Conservation (phyloP, 495 filamentous ascomycete species). For the Penicillium ochrochloron region DNA sequence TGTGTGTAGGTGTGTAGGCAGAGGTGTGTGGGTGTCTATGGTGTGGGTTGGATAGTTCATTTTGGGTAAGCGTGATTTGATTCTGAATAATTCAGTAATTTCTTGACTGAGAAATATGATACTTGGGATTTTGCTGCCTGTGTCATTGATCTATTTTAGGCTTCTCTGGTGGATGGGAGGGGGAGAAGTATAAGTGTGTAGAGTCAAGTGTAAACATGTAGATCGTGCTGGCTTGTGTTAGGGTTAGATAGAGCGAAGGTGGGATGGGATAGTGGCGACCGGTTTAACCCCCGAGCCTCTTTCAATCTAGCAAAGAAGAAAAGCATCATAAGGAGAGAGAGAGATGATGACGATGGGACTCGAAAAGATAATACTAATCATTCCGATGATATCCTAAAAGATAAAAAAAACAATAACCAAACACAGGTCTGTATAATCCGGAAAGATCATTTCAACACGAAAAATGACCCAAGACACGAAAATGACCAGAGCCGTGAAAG, state of each 20-base stretch:
- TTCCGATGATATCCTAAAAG: background rate
- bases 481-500: constrained; percentile 6
- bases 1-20: background rate
- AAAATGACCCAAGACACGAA: constrained; percentile 11
- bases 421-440: background rate
- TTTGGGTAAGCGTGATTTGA: constrained; percentile 4
- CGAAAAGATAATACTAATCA: background rate
- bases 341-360: background rate
- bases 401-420: background rate
- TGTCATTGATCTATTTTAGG: constrained; percentile 2
- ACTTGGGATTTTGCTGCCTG: background rate
- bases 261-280: constrained; percentile 23
- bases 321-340: background rate
- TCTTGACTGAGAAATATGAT: background rate
- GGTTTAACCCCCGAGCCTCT: constrained; percentile 9
- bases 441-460: constrained; percentile 5
- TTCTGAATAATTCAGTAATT: background rate
- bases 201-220: constrained; percentile 3
- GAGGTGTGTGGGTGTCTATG: background rate
- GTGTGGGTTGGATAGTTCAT: background rate
- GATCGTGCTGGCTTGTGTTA: constrained; percentile 9
- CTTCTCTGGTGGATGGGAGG: background rate
- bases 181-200: background rate
- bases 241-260: background rate
- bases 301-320: background rate